Evolutionary conservation across 345 rosid genomes (phyloP), one percentile per base, ranked within the genome.

Genomic region (Eucalyptus camaldulensis): DNA sequence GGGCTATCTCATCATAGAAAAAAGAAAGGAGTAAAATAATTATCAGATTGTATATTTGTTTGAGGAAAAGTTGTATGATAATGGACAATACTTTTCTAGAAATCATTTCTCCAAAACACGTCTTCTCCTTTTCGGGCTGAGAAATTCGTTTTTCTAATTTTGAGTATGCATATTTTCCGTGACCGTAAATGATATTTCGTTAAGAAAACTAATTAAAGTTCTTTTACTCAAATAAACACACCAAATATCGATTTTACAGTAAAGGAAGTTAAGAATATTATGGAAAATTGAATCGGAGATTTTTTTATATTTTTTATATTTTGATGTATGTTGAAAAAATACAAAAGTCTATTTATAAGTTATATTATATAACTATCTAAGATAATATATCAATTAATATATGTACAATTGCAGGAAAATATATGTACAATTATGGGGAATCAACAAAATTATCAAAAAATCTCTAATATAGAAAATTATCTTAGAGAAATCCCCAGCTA

Each of bases 41-140:
- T 37, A 10, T 19, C 37, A 37, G 25, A 40, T 5, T 40, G 14
- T 3, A 8, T 62, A 15, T 7, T 65, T n/a, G 19, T 72, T 33
- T 3, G 4, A 9, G 13, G 6, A 31, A 72, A 31, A 72, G 5
- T 72, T 72, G 10, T 22, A 10, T 33, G 45, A 72, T 37, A 72
- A 5, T 17, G 3, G 25, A 72, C 10, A 10, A 72, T 33, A 3
- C 22, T 72, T 69, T 19, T 9, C 3, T 5, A 1, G 7, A 67
- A 67, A 31, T 67, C 2, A 67, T 31, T 67, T 67, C 19, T 15
- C 6, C 8, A 17, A 16, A 67, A 31, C 3, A 15, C 37, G 3
- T 33, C 8, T 5, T 72, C 13, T 17, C 81, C 13, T 19, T 37
- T 19, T 37, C 1, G 1, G 19, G 4, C 2, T 0, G 0, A 10